A percentile compares a stretch with the other conserved stretches of the same genome.
phyloP scores from a whole-genome alignment of 2,329 filamentous ascomycete species.

The Stenocarpella maydis region DNA sequence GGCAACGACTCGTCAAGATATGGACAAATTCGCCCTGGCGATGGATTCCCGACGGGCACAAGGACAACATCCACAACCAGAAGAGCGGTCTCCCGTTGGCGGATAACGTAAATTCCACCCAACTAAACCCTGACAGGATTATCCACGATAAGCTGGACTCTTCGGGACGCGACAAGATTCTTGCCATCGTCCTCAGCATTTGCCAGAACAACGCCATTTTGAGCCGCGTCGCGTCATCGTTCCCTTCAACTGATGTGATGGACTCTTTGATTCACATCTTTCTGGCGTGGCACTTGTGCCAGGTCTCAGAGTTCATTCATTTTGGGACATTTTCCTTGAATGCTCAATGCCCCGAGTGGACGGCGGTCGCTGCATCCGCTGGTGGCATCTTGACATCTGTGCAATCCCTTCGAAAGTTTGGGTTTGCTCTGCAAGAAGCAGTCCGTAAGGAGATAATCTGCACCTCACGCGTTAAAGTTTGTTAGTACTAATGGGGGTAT shows the following conservation, averaged over 20 bases:
- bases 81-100: conserved; percentile 54
- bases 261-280: conserved; percentile 70
- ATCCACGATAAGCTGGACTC: conserved; percentile 54
- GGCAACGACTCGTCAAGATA: conserved; percentile 55
- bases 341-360: conserved; percentile 64
- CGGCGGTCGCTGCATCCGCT: conserved; percentile 66
- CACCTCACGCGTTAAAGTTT: not conserved
- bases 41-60: conserved; percentile 53
- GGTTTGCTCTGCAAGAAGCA: conserved; percentile 62
- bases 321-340: conserved; percentile 66
- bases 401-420: conserved; percentile 66
- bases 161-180: conserved; percentile 65
- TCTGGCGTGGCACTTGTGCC: conserved; percentile 62
- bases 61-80: conserved; percentile 55
- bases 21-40: conserved; percentile 61
- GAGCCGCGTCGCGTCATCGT: conserved; percentile 65
- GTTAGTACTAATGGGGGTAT: conserved; percentile 26
- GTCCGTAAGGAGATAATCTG: conserved; percentile 49
- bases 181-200: conserved; percentile 69
- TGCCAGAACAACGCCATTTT: conserved; percentile 60
- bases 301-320: conserved; percentile 69
- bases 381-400: conserved; percentile 68
- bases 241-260: conserved; percentile 67
- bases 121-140: conserved; percentile 49
- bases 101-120: conserved; percentile 49